phyloP scores from a whole-genome alignment of 768 basidiomycete species.

The Boletus coccyginus region DNA sequence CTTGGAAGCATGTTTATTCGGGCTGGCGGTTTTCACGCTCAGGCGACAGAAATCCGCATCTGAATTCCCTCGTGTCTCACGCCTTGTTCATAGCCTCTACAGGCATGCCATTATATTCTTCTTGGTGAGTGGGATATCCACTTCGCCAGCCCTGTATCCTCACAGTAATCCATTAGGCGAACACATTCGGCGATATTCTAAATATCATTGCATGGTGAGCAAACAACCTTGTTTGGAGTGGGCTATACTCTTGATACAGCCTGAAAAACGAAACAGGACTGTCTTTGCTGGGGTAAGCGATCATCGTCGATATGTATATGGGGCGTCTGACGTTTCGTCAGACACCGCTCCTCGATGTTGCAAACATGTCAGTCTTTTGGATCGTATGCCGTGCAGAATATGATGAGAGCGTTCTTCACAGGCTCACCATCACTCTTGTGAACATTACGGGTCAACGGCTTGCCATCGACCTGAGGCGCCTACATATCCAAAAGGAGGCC shows the following conservation, averaged over 20 bases:
- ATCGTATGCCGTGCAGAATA: neutral
- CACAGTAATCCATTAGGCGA: neutral
- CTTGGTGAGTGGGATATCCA: neutral
- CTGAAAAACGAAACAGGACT: neutral
- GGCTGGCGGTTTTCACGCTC: neutral
- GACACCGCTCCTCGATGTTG: neutral
- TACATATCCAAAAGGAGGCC: neutral
- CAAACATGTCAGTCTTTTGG: neutral
- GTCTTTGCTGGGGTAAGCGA: neutral
- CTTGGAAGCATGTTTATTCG: neutral
- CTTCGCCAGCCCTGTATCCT: neutral
- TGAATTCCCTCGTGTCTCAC: neutral
- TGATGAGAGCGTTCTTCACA: neutral
- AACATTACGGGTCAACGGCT: constrained; percentile 3
- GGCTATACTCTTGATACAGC: neutral
- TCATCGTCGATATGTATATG: neutral
- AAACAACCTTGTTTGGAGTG: neutral
- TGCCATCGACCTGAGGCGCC: constrained; percentile 3
- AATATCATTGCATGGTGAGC: neutral
- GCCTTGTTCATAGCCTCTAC: neutral
- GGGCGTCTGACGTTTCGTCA: neutral
- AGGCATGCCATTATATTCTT: neutral
- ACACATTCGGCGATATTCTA: neutral
- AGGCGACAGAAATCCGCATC: neutral
- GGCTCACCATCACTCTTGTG: neutral